Percentiles rank a stretch among this genome's conserved stretches.
Conservation (phyloP, 129 eudicot genomes). For the Saussurea involucrata region DNA sequence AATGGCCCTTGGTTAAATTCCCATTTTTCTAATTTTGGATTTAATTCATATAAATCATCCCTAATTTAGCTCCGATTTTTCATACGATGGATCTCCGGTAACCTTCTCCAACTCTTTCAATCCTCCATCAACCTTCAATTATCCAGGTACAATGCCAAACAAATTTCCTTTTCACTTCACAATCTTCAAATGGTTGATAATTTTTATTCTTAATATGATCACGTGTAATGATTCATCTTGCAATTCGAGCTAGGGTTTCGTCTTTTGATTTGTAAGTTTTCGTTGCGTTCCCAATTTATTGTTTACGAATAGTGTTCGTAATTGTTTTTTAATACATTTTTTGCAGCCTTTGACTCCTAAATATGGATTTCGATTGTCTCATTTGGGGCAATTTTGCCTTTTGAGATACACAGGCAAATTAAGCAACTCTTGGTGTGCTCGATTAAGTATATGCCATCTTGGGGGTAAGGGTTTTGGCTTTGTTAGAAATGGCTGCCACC, state of each 20-base stretch:
- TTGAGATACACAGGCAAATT: constrained; percentile 5
- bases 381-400: constrained; percentile 9
- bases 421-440: constrained; percentile 10
- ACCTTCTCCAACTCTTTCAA: constrained; percentile 24
- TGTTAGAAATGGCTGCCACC: constrained; percentile 45
- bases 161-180: background rate
- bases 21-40: background rate
- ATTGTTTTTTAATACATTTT: background rate
- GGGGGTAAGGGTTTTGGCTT: constrained; percentile 15
- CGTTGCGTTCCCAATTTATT: background rate
- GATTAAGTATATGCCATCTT: constrained; percentile 26
- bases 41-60: constrained; percentile 11
- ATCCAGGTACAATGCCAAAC: constrained; percentile 13
- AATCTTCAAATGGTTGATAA: background rate
- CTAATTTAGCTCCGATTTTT: constrained; percentile 32
- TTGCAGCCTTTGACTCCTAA: constrained; percentile 27
- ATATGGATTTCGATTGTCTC: constrained; percentile 25
- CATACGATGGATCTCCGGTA: constrained; percentile 24
- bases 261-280: constrained; percentile 17
- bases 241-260: background rate
- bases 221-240: background rate
- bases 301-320: background rate
- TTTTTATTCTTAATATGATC: background rate
- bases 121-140: constrained; percentile 22
- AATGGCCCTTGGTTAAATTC: constrained; percentile 29